These are phyloP conservation scores for Pythium chondricola DNA, from an alignment of 352 stramenopile species.

Conservation along the genomic window DNA sequence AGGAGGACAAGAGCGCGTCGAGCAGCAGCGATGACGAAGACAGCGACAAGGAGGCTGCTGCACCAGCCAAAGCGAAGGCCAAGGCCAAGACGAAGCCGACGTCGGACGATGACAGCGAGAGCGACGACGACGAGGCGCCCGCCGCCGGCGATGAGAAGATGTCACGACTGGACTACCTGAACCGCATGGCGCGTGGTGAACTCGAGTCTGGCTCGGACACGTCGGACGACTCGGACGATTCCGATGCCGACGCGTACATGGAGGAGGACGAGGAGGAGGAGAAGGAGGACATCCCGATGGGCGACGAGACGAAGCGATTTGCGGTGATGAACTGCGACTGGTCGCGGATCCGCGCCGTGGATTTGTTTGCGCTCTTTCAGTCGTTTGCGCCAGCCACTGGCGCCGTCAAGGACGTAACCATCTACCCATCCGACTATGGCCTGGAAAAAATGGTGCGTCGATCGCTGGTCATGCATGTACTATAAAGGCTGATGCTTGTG, in stretches of 20 bases:
- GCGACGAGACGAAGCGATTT: slow-evolving; percentile 85
- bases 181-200: slow-evolving; percentile 81
- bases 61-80: slow-evolving; percentile 21
- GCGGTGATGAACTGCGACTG: slow-evolving; percentile 96
- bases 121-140: slow-evolving; percentile 29
- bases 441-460: slow-evolving; percentile 87
- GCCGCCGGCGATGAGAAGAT: slow-evolving; percentile 53
- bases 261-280: slow-evolving; percentile 37
- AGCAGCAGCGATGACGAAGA: slow-evolving; percentile 16
- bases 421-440: slow-evolving; percentile 96
- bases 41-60: slow-evolving; percentile 21
- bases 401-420: slow-evolving; percentile 87
- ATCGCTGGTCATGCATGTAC: background rate
- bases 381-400: slow-evolving; percentile 91
- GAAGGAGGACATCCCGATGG: slow-evolving; percentile 74
- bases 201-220: slow-evolving; percentile 42
- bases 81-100: slow-evolving; percentile 19
- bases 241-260: slow-evolving; percentile 42
- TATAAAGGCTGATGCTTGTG: background rate
- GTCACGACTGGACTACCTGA: slow-evolving; percentile 79
- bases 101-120: slow-evolving; percentile 1
- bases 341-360: slow-evolving; percentile 92
- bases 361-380: slow-evolving; percentile 93
- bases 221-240: slow-evolving; percentile 45
- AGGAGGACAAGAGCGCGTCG: slow-evolving; percentile 8